A percentile compares a stretch with the other conserved stretches of the same genome.
Conservation (phyloP, 441 rosid species). For the Arabidopsis lyrata region DNA sequence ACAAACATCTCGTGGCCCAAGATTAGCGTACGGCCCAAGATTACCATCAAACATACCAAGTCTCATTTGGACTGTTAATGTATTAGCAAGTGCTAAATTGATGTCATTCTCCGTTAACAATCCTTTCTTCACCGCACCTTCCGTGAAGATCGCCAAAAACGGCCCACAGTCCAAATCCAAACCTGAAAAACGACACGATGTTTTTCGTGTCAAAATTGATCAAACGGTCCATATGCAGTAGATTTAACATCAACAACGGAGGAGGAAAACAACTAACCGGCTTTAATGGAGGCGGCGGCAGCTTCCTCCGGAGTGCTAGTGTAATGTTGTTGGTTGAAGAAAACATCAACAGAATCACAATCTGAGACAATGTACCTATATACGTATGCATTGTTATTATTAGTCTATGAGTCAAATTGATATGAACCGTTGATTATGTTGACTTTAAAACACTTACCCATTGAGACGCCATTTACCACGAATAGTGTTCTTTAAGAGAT, state of each 20-base stretch:
- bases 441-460: conserved; percentile 53
- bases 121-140: conserved; percentile 61
- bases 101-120: conserved; percentile 54
- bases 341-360: conserved; percentile 76
- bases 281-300: conserved; percentile 71
- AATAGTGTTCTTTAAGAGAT: conserved; percentile 66
- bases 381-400: neutral
- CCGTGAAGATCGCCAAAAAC: conserved; percentile 78
- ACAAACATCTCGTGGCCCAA: conserved; percentile 76
- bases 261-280: conserved; percentile 50
- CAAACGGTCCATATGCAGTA: neutral
- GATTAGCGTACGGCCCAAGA: conserved; percentile 62
- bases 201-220: neutral
- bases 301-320: conserved; percentile 70
- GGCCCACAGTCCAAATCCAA: conserved; percentile 83
- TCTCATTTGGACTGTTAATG: conserved; percentile 75
- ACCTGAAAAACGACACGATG: conserved; percentile 43
- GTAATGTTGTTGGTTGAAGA: conserved; percentile 66
- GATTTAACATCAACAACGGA: neutral
- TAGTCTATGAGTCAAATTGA: neutral
- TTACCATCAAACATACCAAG: conserved; percentile 77
- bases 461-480: conserved; percentile 72
- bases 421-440: conserved; percentile 17
- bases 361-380: conserved; percentile 76
- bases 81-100: conserved; percentile 66